Evolutionary conservation across 1,284 basidiomycete species (phyloP).

Genomic region (Ustilago loliicola): DNA sequence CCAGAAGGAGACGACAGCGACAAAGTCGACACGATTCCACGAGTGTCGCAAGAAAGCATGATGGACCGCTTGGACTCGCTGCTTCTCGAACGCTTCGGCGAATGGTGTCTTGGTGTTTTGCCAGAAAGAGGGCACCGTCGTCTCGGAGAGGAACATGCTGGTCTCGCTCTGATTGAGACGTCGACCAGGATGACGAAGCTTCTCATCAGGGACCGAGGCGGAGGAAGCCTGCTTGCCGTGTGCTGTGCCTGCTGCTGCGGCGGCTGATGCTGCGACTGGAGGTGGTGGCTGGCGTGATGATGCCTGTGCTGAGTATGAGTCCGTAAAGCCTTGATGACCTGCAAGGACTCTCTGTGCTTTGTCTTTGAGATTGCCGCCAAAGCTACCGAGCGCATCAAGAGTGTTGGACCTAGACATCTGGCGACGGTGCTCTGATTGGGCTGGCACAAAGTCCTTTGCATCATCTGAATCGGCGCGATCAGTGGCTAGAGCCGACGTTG

Average conservation of each 20-base stretch:
- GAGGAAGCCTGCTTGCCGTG: neutral
- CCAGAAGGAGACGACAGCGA: constrained; percentile 88
- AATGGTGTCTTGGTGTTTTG: constrained; percentile 71
- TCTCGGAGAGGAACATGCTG: constrained; percentile 47
- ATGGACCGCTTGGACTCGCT: constrained; percentile 70
- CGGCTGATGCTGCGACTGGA: constrained; percentile 1
- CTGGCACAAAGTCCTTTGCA: constrained; percentile 14
- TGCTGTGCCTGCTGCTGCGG: neutral
- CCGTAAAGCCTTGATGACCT: constrained; percentile 32
- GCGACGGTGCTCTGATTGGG: constrained; percentile 30
- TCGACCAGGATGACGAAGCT: constrained; percentile 32
- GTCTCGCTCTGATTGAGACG: constrained; percentile 46
- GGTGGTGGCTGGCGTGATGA: constrained; percentile 7
- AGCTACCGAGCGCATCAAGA: constrained; percentile 52
- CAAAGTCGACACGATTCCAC: constrained; percentile 91
- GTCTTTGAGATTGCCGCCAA: constrained; percentile 54
- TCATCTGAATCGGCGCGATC: neutral
- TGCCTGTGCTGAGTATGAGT: neutral
- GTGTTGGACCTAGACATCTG: constrained; percentile 61
- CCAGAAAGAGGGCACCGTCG: constrained; percentile 42
- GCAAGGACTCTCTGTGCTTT: constrained; percentile 46
- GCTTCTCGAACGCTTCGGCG: constrained; percentile 71
- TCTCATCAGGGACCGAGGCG: neutral
- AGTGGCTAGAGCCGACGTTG: neutral
- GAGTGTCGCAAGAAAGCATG: constrained; percentile 87